Evolutionary conservation across 495 filamentous ascomycete genomes (phyloP).

Genomic region (Aspergillus sparsus): DNA sequence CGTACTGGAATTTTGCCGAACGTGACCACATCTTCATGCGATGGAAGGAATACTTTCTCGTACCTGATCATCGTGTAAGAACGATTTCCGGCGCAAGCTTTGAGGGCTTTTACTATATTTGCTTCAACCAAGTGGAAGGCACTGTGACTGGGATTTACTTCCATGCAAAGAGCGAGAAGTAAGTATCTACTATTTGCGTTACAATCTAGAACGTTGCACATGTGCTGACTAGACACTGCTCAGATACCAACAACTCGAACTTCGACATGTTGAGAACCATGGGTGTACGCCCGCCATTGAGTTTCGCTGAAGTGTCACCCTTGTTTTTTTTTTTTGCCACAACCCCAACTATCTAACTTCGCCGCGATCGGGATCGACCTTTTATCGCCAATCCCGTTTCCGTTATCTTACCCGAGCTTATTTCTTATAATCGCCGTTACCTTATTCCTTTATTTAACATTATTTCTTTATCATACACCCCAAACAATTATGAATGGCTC

Average conservation of each 20-base stretch:
- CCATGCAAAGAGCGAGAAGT: slow-evolving; percentile 96
- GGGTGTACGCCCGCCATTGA: slow-evolving; percentile 89
- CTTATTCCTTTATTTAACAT: slow-evolving; percentile 1
- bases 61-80: slow-evolving; percentile 88
- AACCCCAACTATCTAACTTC: no score
- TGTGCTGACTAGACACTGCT: slow-evolving; percentile 3
- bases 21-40: slow-evolving; percentile 97
- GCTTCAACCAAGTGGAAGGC: slow-evolving; percentile 89
- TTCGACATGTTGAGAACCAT: slow-evolving; percentile 80
- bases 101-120: slow-evolving; percentile 99
- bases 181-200: slow-evolving; percentile 36
- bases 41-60: slow-evolving; percentile 99
- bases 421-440: slow-evolving; percentile 7
- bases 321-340: neutral
- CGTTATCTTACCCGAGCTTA: neutral
- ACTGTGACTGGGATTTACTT: slow-evolving; percentile 94
- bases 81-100: slow-evolving; percentile 94
- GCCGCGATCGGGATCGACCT: no score
- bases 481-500: neutral
- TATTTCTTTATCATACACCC: neutral
- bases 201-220: neutral
- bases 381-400: neutral
- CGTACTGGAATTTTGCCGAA: slow-evolving; percentile 66
- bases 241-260: slow-evolving; percentile 90
- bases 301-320: slow-evolving; percentile 67